Base-by-base conservation (phyloP, 2,329 filamentous ascomycete genomes). In the Decorospora gaudefroyi region DNA sequence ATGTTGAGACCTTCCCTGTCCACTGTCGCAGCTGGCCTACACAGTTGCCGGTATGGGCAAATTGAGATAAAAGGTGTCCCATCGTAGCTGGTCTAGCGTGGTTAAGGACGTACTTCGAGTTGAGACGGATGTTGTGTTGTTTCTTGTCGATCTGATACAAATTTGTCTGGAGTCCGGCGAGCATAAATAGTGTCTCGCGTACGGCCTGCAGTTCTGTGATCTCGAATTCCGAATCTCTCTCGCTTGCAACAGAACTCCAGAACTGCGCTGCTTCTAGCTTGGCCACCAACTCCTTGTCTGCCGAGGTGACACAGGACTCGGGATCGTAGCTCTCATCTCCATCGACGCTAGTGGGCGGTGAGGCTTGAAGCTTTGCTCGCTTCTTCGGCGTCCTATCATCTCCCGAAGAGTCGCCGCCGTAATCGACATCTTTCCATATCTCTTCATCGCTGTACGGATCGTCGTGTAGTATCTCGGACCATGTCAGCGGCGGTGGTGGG, bases 121-220 rank as follows among this genome's bases (percentile, higher is more conserved):
- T 70, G 28, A 74, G 41, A 4, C 52, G 53, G 4, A 65, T 53
- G 23, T 61, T 64, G 21, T 51, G 61, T 6, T 54, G 57, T 17
- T 53, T 42, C 21, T 39, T 64, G 55, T 74, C 68, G 53, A 61
- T 51, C 7, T 55, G 42, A 59, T 91, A 96, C 1, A 96, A 64
- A 1, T 83, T 85, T 2, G 87, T 92, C 4, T 84, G 80, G 3
- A 93, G 73, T 0, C 91, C 91, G 40, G 83, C 81, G 0, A 97
- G 78, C 88, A 96, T 95, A 59, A 89, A 92, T 0, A 96, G 74
- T 0, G 83, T 81, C 62, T 97, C 90, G 33, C 90, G 82, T 17
- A 91, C 73, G 8, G 85, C 75, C 52, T 91, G 84, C 1, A 87
- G 74, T 64, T 96, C 91, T 0, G 86, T 81, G 4, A 92, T 74